Conservation (phyloP, 495 filamentous ascomycete species). For the Penicillium desertorum region DNA sequence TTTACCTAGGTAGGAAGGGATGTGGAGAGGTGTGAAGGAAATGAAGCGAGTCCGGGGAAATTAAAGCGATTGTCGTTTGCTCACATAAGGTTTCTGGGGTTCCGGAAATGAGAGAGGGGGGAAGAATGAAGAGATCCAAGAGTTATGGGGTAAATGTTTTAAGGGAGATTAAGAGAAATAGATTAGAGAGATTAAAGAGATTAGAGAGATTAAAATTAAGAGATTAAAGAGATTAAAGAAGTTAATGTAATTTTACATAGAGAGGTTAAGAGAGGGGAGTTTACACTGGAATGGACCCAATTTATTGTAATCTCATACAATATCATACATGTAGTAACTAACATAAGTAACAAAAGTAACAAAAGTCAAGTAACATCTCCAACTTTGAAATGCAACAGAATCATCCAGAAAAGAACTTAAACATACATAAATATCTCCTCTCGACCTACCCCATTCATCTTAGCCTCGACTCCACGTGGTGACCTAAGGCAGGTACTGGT, state of each 20-base stretch:
- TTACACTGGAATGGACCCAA: constrained; percentile 8
- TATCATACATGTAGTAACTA: no score
- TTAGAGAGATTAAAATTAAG: background rate
- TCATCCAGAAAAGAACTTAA: constrained; percentile 22
- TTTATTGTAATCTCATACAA: constrained; percentile 1
- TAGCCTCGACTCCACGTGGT: constrained; percentile 28
- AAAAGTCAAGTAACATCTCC: no score
- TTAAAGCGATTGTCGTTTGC: background rate
- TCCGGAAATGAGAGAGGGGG: constrained; percentile 6
- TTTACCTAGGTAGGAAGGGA: no score
- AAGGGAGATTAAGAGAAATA: background rate
- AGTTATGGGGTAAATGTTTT: background rate
- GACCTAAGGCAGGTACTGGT: constrained; percentile 28
- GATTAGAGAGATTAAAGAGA: background rate
- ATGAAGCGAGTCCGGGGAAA: constrained; percentile 1
- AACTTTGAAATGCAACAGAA: constrained; percentile 13
- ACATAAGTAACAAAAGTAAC: no score
- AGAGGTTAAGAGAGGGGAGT: background rate
- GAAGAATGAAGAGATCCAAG: constrained; percentile 6
- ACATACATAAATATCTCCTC: constrained; percentile 4
- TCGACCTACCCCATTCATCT: constrained; percentile 11
- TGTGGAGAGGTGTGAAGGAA: constrained; percentile 16
- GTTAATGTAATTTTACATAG: background rate
- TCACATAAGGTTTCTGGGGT: constrained; percentile 13
- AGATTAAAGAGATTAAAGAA: background rate